Conservation (phyloP, 176 grass and related monocot genomes). For the Oryza brachyantha region DNA sequence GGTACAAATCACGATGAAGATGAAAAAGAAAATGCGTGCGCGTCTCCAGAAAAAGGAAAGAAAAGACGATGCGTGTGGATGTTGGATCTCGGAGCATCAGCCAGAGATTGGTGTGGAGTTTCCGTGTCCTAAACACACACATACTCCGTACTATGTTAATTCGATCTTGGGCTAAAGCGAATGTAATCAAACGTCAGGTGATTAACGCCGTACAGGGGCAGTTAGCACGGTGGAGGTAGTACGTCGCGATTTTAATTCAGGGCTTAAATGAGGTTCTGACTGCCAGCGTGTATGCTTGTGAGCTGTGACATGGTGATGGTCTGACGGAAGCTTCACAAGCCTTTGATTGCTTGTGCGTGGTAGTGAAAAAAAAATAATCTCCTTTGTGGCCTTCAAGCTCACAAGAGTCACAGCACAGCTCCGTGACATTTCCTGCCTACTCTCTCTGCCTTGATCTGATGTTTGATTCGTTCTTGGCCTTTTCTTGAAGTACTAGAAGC, state of each 20-base stretch:
- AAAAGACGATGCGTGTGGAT: too few relatives aligned
- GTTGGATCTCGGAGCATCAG: too few relatives aligned
- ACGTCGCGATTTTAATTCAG: neutral
- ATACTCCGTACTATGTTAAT: neutral
- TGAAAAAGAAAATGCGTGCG: too few relatives aligned
- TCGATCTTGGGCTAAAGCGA: neutral
- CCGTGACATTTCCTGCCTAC: neutral
- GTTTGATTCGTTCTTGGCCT: conserved; percentile 18
- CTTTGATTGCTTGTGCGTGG: conserved; percentile 17
- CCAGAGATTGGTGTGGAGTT: neutral
- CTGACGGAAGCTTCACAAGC: neutral
- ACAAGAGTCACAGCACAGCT: neutral
- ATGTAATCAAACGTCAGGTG: neutral
- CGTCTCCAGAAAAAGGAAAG: too few relatives aligned
- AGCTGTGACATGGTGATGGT: too few relatives aligned
- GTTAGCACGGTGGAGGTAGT: neutral
- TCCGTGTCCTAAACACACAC: neutral
- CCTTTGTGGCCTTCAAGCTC: neutral
- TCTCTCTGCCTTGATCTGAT: conserved; percentile 18
- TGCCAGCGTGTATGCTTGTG: neutral
- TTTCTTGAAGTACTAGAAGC: neutral
- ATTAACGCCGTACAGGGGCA: neutral
- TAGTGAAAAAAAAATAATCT: neutral
- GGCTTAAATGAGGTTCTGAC: conserved; percentile 19
- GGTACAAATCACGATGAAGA: conserved; percentile 1